Conservation (phyloP, 305 asterid genomes). For the Fraxinus sp. region DNA sequence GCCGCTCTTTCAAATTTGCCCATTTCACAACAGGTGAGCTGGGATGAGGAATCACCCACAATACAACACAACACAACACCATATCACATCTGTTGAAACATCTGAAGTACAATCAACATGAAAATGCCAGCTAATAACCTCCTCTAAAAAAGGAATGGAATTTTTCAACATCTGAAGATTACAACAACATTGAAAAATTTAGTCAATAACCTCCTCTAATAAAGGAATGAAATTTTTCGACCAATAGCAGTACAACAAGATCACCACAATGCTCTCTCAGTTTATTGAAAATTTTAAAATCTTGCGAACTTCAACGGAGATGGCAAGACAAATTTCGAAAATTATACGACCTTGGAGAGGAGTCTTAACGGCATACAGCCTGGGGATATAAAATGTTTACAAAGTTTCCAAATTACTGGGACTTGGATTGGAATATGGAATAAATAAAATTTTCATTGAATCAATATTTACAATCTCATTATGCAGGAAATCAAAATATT, state of each 20-base stretch:
- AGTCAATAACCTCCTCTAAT: no score
- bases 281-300: not conserved
- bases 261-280: not conserved
- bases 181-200: no score
- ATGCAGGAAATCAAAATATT: no score
- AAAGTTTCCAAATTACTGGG: not conserved
- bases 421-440: not conserved
- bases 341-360: not conserved
- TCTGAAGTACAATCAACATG: conserved; percentile 35
- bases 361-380: not conserved
- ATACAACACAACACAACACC: conserved; percentile 60
- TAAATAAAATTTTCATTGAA: not conserved
- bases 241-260: not conserved
- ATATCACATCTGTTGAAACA: conserved; percentile 81
- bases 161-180: not conserved
- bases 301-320: not conserved
- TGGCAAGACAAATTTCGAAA: not conserved
- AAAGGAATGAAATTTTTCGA: no score
- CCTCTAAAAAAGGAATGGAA: conserved; percentile 17
- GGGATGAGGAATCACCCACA: conserved; percentile 63
- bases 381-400: not conserved
- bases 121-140: conserved; percentile 9
- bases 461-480: not conserved
- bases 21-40: conserved; percentile 51
- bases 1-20: conserved; percentile 66